phyloP scores from a whole-genome alignment of 2,329 filamentous ascomycete species.

The Colletotrichum sp. region DNA sequence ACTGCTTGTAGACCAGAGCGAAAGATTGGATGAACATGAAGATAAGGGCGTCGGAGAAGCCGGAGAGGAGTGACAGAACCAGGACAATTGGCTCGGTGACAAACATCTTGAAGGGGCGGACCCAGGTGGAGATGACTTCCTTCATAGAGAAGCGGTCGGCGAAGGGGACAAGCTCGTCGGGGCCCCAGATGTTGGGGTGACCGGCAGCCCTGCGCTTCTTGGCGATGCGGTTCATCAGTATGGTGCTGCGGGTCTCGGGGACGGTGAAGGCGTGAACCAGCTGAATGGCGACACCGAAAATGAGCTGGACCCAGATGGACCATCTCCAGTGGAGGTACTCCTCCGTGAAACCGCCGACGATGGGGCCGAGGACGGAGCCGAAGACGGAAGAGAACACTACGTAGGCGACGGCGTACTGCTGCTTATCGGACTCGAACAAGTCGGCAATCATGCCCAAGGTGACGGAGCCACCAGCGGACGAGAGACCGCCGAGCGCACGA shows the following conservation, averaged over 20 bases:
- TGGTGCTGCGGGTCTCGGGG: slow-evolving; percentile 78
- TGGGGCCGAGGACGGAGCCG: slow-evolving; percentile 77
- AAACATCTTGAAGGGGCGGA: slow-evolving; percentile 75
- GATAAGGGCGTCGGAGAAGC: slow-evolving; percentile 77
- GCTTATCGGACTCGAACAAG: slow-evolving; percentile 72
- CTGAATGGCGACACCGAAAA: slow-evolving; percentile 75
- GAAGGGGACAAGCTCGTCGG: slow-evolving; percentile 72
- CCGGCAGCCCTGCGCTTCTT: slow-evolving; percentile 72
- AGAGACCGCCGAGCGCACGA: slow-evolving; percentile 72
- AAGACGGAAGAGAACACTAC: slow-evolving; percentile 82
- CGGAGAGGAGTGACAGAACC: slow-evolving; percentile 71
- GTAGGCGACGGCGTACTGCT: slow-evolving; percentile 78
- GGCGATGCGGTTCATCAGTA: slow-evolving; percentile 81
- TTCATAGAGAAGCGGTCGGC: slow-evolving; percentile 60
- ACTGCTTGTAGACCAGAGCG: slow-evolving; percentile 70
- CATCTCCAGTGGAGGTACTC: slow-evolving; percentile 69
- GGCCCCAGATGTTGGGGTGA: slow-evolving; percentile 70
- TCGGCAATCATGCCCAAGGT: slow-evolving; percentile 79
- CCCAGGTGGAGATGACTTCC: slow-evolving; percentile 63
- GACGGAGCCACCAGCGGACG: slow-evolving; percentile 75
- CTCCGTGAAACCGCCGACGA: slow-evolving; percentile 80
- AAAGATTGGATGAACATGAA: slow-evolving; percentile 82
- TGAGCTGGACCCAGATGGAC: slow-evolving; percentile 86
- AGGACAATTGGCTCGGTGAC: slow-evolving; percentile 77
- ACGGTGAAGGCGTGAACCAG: slow-evolving; percentile 71